Evolutionary conservation across 2,329 filamentous ascomycete species (phyloP).

Genomic region (Orbilia quercus): DNA sequence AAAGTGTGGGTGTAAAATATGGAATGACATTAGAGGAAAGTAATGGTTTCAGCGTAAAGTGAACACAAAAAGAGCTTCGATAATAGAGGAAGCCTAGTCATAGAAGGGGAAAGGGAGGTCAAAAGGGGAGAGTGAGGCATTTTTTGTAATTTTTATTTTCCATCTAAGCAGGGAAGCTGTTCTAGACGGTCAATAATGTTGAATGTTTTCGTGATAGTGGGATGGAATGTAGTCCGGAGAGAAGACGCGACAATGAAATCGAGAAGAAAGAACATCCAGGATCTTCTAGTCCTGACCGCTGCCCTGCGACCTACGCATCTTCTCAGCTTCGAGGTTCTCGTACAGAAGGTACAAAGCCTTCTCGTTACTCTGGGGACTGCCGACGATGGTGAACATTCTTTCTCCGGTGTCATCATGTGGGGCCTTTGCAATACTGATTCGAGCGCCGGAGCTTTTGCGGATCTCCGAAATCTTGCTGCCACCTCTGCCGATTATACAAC

Average conservation of each 20-base stretch:
- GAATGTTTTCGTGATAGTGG: constrained; percentile 29
- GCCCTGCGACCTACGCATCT: constrained; percentile 93
- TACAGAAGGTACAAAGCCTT: constrained; percentile 95
- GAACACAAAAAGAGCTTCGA: background rate
- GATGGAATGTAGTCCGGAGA: constrained; percentile 37
- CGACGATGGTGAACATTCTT: constrained; percentile 99
- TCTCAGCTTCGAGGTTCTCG: constrained; percentile 98
- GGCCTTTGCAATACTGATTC: constrained; percentile 75
- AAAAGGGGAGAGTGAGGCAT: too few relatives aligned
- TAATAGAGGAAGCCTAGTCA: background rate
- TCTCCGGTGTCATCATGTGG: constrained; percentile 97
- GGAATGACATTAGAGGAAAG: constrained; percentile 2
- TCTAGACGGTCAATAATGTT: constrained; percentile 27
- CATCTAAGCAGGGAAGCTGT: background rate
- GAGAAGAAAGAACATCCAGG: constrained; percentile 56
- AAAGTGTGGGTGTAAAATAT: background rate
- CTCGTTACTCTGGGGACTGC: constrained; percentile 91
- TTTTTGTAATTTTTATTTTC: constrained; percentile 14
- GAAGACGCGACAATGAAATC: constrained; percentile 54
- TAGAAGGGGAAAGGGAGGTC: background rate
- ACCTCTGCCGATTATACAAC: constrained; percentile 95
- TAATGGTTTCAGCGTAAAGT: background rate
- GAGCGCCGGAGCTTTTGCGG: constrained; percentile 92
- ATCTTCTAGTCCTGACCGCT: constrained; percentile 67
- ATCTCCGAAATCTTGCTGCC: constrained; percentile 99